Evolutionary conservation across 2,329 filamentous ascomycete genomes (phyloP).

Genomic region (Lachnellula subtilissima): DNA sequence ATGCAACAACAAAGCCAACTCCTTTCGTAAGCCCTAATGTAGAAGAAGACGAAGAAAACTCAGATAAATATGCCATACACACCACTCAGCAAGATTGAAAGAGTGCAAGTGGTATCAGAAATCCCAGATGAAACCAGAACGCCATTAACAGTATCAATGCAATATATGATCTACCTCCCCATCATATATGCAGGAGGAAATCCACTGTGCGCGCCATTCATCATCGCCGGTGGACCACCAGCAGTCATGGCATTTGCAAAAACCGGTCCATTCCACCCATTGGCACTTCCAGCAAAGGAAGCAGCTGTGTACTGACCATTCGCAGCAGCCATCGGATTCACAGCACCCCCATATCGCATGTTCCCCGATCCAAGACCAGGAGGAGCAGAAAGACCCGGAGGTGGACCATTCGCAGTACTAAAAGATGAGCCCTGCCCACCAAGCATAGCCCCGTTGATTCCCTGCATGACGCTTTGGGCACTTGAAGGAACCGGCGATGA

Average conservation of each 20-base stretch:
- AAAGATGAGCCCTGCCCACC: slow-evolving; percentile 29
- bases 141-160: slow-evolving; percentile 14
- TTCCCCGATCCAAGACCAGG: slow-evolving; percentile 56
- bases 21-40: slow-evolving; percentile 23
- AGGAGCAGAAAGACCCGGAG: slow-evolving; percentile 73
- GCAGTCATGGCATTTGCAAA: slow-evolving; percentile 29
- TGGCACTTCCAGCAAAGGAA: slow-evolving; percentile 21
- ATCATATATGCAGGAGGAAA: slow-evolving; percentile 35
- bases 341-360: slow-evolving; percentile 23
- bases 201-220: slow-evolving; percentile 26
- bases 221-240: slow-evolving; percentile 26
- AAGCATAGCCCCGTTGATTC: slow-evolving; percentile 54
- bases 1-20: slow-evolving; percentile 26
- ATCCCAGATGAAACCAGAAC: slow-evolving; percentile 13
- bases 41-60: slow-evolving; percentile 13
- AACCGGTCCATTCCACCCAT: slow-evolving; percentile 26
- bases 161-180: slow-evolving; percentile 28
- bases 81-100: slow-evolving; percentile 9
- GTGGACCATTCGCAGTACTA: slow-evolving; percentile 56
- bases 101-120: slow-evolving; percentile 17
- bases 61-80: slow-evolving; percentile 14
- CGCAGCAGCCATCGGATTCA: slow-evolving; percentile 22
- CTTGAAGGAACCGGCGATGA: slow-evolving; percentile 35
- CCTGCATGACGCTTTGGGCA: slow-evolving; percentile 42
- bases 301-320: slow-evolving; percentile 21